These are phyloP conservation scores for Hymenoscyphus salicellus DNA, from an alignment of 2,329 filamentous ascomycete genomes.

Conservation along the genomic window DNA sequence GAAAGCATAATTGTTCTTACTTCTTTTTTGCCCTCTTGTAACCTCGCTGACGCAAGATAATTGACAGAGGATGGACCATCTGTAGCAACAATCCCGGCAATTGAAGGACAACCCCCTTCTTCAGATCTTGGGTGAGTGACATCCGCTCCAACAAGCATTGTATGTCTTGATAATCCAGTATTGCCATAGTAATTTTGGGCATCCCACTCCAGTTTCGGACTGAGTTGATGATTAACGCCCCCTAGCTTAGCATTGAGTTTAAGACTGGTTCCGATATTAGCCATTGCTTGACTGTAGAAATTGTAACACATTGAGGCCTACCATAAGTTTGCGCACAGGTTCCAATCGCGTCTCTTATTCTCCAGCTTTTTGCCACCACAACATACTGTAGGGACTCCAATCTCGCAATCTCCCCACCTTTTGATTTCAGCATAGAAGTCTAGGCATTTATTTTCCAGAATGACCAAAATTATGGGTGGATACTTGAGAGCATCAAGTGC, in stretches of 20 bases:
- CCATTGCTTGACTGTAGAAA: too few species aligned
- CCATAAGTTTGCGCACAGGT: too few species aligned
- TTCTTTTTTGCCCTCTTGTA: slow-evolving; percentile 45
- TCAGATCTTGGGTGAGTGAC: slow-evolving; percentile 71
- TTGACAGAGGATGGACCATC: slow-evolving; percentile 52
- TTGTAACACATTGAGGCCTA: too few species aligned
- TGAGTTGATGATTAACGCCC: too few species aligned
- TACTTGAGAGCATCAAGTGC: too few species aligned
- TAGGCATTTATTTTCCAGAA: not conserved
- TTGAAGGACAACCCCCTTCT: slow-evolving; percentile 6
- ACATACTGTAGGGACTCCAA: slow-evolving; percentile 7
- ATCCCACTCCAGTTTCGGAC: too few species aligned
- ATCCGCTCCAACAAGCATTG: slow-evolving; percentile 83
- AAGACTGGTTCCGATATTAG: too few species aligned
- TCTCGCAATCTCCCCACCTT: slow-evolving; percentile 15
- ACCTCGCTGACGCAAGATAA: slow-evolving; percentile 69
- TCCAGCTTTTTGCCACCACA: not conserved
- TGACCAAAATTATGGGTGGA: too few species aligned
- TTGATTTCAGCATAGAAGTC: slow-evolving; percentile 11
- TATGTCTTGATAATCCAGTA: slow-evolving; percentile 65
- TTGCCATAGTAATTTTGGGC: too few species aligned
- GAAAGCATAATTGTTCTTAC: not conserved
- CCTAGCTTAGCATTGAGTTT: slow-evolving; percentile 78
- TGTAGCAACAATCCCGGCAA: slow-evolving; percentile 13
- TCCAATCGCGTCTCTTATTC: too few species aligned